Conservation (phyloP, 192 early-diverging fungal species). For the Coemansia sp. region DNA sequence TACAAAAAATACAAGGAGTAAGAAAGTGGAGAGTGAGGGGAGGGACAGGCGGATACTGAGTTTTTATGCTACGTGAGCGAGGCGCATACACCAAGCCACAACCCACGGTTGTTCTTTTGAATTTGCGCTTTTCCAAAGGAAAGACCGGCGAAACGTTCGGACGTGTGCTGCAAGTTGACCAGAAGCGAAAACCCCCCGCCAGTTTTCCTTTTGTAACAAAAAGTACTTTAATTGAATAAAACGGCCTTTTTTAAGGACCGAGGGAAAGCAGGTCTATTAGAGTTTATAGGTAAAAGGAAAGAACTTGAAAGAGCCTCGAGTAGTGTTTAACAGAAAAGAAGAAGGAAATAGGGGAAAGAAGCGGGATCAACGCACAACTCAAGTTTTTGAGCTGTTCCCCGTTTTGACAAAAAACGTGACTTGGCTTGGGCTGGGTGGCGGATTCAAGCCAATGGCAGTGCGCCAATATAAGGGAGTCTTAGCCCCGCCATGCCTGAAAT, state of each 20-base stretch:
- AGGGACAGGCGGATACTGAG: slow-evolving; percentile 6
- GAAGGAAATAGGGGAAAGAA: background rate
- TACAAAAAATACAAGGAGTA: slow-evolving; percentile 15
- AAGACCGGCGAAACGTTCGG: slow-evolving; percentile 1
- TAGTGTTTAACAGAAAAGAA: background rate
- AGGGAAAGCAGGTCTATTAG: background rate
- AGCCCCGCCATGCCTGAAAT: too few relatives aligned
- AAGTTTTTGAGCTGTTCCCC: background rate
- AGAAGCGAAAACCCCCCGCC: background rate
- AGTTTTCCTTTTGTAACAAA: background rate
- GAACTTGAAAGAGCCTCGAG: background rate
- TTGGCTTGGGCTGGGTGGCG: background rate
- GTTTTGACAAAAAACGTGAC: background rate
- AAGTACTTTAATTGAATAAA: background rate
- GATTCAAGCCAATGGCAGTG: background rate
- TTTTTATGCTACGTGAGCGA: slow-evolving; percentile 14
- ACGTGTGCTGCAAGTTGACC: background rate
- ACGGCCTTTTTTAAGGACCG: background rate
- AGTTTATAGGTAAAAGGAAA: background rate
- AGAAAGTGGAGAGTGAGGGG: background rate
- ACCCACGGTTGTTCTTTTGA: slow-evolving; percentile 1
- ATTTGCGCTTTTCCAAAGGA: background rate
- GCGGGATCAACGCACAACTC: background rate
- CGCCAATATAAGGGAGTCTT: background rate
- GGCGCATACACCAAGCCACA: slow-evolving; percentile 12